phyloP scores from a whole-genome alignment of 2,329 filamentous ascomycete genomes.

The Xylariaceae sp. region DNA sequence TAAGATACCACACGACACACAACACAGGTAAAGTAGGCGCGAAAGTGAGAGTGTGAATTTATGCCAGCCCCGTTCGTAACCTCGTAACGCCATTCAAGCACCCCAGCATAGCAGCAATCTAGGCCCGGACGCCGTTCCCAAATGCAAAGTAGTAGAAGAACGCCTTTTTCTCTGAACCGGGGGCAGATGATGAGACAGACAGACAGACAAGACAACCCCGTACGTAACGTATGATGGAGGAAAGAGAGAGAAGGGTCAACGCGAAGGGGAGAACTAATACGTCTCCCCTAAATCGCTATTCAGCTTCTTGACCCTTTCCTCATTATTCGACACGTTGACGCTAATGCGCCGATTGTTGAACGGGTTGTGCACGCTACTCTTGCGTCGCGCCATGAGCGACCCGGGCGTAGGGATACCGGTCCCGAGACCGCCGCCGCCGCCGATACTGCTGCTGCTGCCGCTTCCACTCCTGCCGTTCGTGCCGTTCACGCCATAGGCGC shows the following conservation, averaged over 20 bases:
- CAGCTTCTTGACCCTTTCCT: conserved; percentile 36
- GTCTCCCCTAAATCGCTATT: conserved; percentile 50
- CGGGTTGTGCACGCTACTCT: conserved; percentile 35
- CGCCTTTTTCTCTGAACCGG: conserved; percentile 13
- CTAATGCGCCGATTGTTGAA: conserved; percentile 38
- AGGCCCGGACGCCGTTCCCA: conserved; percentile 17
- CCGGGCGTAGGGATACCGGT: conserved; percentile 42
- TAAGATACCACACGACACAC: too few species aligned
- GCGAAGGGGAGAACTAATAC: conserved; percentile 35
- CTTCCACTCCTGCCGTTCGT: conserved; percentile 18
- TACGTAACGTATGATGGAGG: conserved; percentile 16
- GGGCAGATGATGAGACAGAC: conserved; percentile 17
- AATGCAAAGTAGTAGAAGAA: conserved; percentile 13
- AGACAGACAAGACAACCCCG: too few species aligned
- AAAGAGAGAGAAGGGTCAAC: background rate
- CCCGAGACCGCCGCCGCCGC: background rate
- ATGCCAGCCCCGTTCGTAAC: conserved; percentile 27
- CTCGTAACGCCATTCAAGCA: conserved; percentile 28
- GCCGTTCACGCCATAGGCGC: conserved; percentile 41
- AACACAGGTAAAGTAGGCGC: conserved; percentile 2
- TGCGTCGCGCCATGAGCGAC: conserved; percentile 46
- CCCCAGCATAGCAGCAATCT: conserved; percentile 18
- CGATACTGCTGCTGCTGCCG: too few species aligned
- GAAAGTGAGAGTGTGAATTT: conserved; percentile 20
- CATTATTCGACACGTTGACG: conserved; percentile 28